phyloP scores from a whole-genome alignment of 2,329 filamentous ascomycete species.

The Trichophyton rubrum region DNA sequence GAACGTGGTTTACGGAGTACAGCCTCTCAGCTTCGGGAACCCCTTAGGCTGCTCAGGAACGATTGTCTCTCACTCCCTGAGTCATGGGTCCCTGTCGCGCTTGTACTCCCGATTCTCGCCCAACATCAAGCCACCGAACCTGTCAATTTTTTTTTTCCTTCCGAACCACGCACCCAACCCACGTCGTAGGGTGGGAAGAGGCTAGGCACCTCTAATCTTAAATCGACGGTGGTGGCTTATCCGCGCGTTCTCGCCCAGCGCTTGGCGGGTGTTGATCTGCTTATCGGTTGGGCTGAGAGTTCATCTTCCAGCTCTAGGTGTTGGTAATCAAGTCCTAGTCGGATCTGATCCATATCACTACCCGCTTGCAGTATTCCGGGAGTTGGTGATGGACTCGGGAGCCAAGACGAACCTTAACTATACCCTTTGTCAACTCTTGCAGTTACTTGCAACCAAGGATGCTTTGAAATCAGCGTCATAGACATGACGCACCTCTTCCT shows the following conservation, averaged over 20 bases:
- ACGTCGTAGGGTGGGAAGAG: neutral
- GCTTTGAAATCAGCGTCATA: neutral
- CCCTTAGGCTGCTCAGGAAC: neutral
- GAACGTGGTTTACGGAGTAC: neutral
- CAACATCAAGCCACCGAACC: neutral
- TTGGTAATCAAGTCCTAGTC: neutral
- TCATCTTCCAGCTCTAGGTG: neutral
- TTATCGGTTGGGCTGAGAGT: constrained; percentile 2
- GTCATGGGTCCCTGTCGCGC: neutral
- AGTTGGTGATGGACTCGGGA: neutral
- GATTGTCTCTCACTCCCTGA: neutral
- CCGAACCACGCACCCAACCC: neutral
- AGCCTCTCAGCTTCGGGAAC: neutral
- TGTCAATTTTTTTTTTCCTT: neutral
- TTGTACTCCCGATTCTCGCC: neutral
- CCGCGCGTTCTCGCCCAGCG: neutral
- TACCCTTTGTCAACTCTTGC: neutral
- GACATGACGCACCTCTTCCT: neutral
- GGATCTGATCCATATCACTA: neutral
- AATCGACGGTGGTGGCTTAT: neutral
- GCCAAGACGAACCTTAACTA: neutral
- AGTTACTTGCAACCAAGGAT: neutral
- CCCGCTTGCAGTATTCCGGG: neutral
- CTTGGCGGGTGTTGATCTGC: constrained; percentile 2
- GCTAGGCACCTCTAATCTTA: neutral